Evolutionary conservation across 2,329 filamentous ascomycete genomes (phyloP).

Genomic region (Fusarium pseudocircinatum): DNA sequence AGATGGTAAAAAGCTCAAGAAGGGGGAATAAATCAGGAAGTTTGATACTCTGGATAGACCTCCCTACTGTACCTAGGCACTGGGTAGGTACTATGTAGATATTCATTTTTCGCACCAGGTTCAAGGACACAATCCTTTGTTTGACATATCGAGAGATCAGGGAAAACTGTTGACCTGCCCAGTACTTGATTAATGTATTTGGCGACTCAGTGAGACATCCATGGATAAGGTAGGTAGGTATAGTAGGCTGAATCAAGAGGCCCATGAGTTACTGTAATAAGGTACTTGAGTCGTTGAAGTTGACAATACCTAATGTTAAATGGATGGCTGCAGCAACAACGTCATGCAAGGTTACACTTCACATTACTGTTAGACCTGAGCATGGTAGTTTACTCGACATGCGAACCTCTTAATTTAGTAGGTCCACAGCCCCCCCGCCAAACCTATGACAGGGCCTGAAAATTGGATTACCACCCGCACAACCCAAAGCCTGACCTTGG

Average conservation of each 20-base stretch:
- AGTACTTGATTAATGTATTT: no score
- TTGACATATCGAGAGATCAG: neutral
- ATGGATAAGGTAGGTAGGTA: neutral
- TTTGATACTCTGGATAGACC: neutral
- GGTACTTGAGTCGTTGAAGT: neutral
- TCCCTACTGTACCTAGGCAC: neutral
- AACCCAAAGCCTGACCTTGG: slow-evolving; percentile 24
- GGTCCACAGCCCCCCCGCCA: slow-evolving; percentile 43
- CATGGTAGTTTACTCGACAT: neutral
- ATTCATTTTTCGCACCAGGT: neutral
- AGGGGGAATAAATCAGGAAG: no score
- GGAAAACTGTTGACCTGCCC: neutral
- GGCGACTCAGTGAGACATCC: neutral
- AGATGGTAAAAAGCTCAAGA: neutral
- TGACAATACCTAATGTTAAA: neutral
- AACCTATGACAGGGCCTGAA: slow-evolving; percentile 31
- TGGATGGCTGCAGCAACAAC: slow-evolving; percentile 3
- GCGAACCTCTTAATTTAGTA: slow-evolving; percentile 2
- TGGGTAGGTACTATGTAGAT: neutral
- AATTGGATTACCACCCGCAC: slow-evolving; percentile 37
- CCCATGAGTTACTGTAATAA: neutral
- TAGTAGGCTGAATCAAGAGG: neutral
- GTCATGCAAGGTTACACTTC: slow-evolving; percentile 15
- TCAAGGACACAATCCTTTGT: neutral
- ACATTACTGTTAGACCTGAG: neutral